Evolutionary conservation across 805 yeast species (phyloP), one percentile per base, ranked within the genome.

Genomic region (Spathaspora arborariae): DNA sequence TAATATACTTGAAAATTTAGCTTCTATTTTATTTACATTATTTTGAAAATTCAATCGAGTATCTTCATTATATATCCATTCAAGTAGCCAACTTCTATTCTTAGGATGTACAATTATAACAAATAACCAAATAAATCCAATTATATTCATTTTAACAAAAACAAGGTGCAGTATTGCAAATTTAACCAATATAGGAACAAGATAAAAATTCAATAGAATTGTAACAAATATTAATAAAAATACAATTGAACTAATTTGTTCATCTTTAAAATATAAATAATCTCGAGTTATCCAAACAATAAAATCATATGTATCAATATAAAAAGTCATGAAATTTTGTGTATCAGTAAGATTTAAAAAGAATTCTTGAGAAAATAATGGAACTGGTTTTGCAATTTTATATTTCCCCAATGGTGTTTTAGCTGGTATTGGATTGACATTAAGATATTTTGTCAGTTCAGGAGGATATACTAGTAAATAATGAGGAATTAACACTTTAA

Each of bases 321-420:
- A 88, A 11, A 82, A 57, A 24, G 82, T 58, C 88, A 86, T 83
- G 57, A 82, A 84, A 59, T 89, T 89, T 58, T 89, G 96, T 48
- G 88, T 69, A 67, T 89, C 96, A 1, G 95, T 87, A 56, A 87
- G 69, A 59, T 89, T 89, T 47, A 88, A 59, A 18, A 84, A 64
- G 58, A 88, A 89, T 59, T 89, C 96, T 46, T 86, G 72, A 26
- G 91, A 82, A 42, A 86, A 72, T 61, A 88, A 89, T 4, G 91
- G 85, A 6, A 83, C 86, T 0, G 95, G 94, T 50, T 78, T 79
- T 2, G 89, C 87, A 2, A 75, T 57, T 27, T 68, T 75, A 20
- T 79, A 72, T 10, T 70, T 68, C 38, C 68, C 56, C 35, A 85
- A 54, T 1, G 80, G 75, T 4, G 81, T 80, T 0, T 80, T 82